Conservation (phyloP, 768 basidiomycete species). For the Suillus subluteus region DNA sequence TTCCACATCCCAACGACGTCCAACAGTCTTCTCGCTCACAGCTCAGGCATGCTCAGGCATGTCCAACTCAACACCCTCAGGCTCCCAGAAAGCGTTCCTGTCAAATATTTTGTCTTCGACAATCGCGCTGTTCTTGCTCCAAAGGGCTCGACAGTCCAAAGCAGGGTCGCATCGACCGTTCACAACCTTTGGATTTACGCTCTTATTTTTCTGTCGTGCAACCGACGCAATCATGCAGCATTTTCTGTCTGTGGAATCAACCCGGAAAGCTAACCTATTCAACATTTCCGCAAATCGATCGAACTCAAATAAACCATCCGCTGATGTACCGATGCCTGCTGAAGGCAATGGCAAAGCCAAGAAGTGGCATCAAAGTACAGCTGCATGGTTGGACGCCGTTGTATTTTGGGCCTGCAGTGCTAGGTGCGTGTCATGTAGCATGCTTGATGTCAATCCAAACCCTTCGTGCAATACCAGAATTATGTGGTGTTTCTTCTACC, state of each 20-base stretch:
- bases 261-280: constrained; percentile 5
- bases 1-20: neutral
- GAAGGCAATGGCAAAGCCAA: constrained; percentile 28
- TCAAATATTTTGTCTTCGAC: constrained; percentile 60
- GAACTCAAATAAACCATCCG: neutral
- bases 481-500: constrained; percentile 90
- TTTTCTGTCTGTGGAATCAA: constrained; percentile 40
- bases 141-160: constrained; percentile 43
- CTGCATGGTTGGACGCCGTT: constrained; percentile 63
- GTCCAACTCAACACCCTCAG: constrained; percentile 37
- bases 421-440: constrained; percentile 47
- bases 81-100: constrained; percentile 55
- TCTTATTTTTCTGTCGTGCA: constrained; percentile 71
- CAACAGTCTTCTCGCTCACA: neutral
- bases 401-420: constrained; percentile 81
- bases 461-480: constrained; percentile 50
- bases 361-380: constrained; percentile 37
- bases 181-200: constrained; percentile 68
- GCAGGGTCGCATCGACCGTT: constrained; percentile 41
- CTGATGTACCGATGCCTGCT: neutral
- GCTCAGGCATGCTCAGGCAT: constrained; percentile 7
- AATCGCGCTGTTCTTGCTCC: constrained; percentile 60
- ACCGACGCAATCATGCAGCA: constrained; percentile 63
- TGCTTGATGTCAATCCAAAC: neutral
- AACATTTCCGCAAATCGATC: neutral